These are phyloP conservation scores for Stylonectria norvegica DNA, from an alignment of 2,329 filamentous ascomycete genomes.

Conservation along the genomic window DNA sequence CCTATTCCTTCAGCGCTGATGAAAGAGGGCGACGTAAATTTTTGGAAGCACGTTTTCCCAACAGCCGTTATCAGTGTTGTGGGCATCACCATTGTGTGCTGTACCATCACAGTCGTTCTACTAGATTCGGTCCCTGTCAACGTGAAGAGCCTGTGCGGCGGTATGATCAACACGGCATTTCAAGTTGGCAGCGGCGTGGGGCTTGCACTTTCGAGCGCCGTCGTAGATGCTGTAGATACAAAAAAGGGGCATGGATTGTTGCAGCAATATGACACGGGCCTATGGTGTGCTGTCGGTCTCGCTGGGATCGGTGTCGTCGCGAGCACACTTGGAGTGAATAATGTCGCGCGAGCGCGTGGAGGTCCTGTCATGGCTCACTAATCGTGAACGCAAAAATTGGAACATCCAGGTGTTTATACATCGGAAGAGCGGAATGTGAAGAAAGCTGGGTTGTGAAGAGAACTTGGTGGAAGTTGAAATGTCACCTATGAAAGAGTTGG, in stretches of 20 bases:
- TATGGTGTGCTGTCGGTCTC: constrained; percentile 8
- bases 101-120: constrained; percentile 6
- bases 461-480: no score
- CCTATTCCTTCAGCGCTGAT: constrained; percentile 9
- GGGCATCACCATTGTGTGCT: constrained; percentile 6
- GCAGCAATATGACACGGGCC: constrained; percentile 6
- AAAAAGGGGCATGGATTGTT: constrained; percentile 5
- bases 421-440: no score
- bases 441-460: no score
- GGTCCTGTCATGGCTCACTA: no score
- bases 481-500: no score
- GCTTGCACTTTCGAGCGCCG: constrained; percentile 8
- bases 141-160: constrained; percentile 9
- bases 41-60: constrained; percentile 13
- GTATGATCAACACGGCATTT: constrained; percentile 13
- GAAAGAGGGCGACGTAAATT: constrained; percentile 9
- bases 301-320: constrained; percentile 6
- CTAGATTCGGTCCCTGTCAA: constrained; percentile 5
- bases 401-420: no score
- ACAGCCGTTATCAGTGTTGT: constrained; percentile 7
- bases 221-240: constrained; percentile 6
- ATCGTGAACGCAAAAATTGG: no score
- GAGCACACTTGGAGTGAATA: constrained; percentile 6
- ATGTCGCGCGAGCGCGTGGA: not conserved
- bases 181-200: constrained; percentile 10